Conservation (phyloP, 176 grass and related monocot genomes). For the Melocanna baccifera region DNA sequence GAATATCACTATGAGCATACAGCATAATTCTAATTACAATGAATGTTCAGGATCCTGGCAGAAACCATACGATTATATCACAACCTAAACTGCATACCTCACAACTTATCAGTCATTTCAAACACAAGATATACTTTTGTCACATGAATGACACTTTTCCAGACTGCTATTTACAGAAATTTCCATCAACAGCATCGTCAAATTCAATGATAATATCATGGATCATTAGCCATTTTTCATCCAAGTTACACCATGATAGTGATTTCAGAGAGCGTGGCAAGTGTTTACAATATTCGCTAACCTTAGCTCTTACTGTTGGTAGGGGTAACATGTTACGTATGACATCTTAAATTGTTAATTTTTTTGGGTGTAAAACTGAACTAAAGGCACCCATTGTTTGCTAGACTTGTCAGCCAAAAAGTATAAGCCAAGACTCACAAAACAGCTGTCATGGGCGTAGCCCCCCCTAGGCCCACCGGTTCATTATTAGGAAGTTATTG, state of each 20-base stretch:
- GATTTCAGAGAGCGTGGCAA: background rate
- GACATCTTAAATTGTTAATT: too few relatives aligned
- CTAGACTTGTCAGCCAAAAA: too few relatives aligned
- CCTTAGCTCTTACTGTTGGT: background rate
- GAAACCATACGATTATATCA: background rate
- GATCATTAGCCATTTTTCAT: background rate
- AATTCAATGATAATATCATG: background rate
- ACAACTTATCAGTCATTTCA: background rate
- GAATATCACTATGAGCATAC: background rate
- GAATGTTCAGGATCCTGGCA: background rate
- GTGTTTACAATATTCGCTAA: background rate
- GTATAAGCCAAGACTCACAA: too few relatives aligned
- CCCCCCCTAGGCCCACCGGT: too few relatives aligned
- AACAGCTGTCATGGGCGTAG: too few relatives aligned
- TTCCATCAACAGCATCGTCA: background rate
- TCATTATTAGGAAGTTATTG: too few relatives aligned
- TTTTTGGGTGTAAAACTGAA: too few relatives aligned
- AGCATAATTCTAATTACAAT: background rate
- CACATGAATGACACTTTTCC: background rate
- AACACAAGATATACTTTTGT: background rate
- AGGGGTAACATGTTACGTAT: too few relatives aligned
- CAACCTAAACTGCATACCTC: background rate
- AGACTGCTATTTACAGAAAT: background rate
- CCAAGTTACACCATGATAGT: background rate
- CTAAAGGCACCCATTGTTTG: too few relatives aligned